Conservation (phyloP, 371 early-diverging fungal genomes). For the Lichtheimia ornata region DNA sequence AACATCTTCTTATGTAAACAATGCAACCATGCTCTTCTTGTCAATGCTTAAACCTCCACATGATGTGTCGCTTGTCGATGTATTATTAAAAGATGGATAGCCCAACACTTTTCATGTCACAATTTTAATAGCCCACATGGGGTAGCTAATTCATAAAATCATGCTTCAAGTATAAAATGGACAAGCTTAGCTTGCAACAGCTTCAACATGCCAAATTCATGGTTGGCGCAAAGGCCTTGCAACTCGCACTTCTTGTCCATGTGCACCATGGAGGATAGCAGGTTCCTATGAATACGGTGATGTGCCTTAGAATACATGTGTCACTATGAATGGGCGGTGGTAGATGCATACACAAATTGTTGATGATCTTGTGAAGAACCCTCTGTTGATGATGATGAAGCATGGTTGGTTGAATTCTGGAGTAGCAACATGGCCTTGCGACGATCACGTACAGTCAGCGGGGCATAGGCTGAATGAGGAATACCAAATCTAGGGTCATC, state of each 20-base stretch:
- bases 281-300: no score
- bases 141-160: not conserved
- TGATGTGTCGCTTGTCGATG: no score
- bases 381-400: constrained; percentile 13
- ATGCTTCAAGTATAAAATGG: not conserved
- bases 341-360: not conserved
- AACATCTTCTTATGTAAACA: no score
- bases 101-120: no score
- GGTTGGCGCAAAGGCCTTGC: constrained; percentile 26
- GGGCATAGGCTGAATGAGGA: not conserved
- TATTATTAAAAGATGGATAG: no score
- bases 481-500: not conserved
- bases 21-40: no score
- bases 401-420: not conserved
- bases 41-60: no score
- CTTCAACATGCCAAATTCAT: constrained; percentile 12
- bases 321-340: no score
- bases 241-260: constrained; percentile 35
- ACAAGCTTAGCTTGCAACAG: constrained; percentile 9
- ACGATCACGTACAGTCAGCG: constrained; percentile 25
- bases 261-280: constrained; percentile 16
- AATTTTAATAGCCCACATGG: not conserved
- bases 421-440: constrained; percentile 23
- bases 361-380: constrained; percentile 7
- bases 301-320: no score